phyloP scores from a whole-genome alignment of 352 stramenopile species.

The Phytopythium mirpurense region DNA sequence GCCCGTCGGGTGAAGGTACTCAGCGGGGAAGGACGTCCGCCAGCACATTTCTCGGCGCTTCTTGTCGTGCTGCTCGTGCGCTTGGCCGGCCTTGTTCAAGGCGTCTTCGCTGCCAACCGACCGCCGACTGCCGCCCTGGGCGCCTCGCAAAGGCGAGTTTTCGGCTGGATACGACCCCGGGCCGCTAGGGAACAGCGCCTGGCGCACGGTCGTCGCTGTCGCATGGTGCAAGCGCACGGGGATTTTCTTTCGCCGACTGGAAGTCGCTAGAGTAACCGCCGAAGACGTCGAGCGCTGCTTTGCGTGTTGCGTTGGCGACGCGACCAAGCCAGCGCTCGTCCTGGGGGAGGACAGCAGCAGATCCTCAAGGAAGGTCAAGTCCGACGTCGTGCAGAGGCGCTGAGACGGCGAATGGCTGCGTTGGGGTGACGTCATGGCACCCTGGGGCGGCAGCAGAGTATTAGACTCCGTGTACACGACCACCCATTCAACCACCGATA shows the following conservation, averaged over 20 bases:
- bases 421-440: conserved; percentile 1
- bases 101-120: not conserved
- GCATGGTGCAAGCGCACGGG: conserved; percentile 25
- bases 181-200: conserved; percentile 36
- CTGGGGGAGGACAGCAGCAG: conserved; percentile 17
- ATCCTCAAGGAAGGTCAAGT: conserved; percentile 29
- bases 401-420: not conserved
- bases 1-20: conserved; percentile 34
- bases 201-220: conserved; percentile 29
- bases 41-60: conserved; percentile 64
- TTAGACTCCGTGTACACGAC: not conserved
- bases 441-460: no score
- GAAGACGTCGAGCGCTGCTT: conserved; percentile 6
- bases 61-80: conserved; percentile 13
- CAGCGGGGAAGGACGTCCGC: conserved; percentile 63
- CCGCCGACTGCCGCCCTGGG: conserved; percentile 1
- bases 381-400: conserved; percentile 2
- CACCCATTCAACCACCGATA: not conserved
- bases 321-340: not conserved
- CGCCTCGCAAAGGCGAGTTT: conserved; percentile 17
- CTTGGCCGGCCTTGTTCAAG: conserved; percentile 1
- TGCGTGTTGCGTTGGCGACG: not conserved
- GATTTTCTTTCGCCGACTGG: conserved; percentile 17
- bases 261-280: conserved; percentile 11
- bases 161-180: conserved; percentile 37